Conservation (phyloP, 2,329 filamentous ascomycete genomes). For the Clonostachys solani region DNA sequence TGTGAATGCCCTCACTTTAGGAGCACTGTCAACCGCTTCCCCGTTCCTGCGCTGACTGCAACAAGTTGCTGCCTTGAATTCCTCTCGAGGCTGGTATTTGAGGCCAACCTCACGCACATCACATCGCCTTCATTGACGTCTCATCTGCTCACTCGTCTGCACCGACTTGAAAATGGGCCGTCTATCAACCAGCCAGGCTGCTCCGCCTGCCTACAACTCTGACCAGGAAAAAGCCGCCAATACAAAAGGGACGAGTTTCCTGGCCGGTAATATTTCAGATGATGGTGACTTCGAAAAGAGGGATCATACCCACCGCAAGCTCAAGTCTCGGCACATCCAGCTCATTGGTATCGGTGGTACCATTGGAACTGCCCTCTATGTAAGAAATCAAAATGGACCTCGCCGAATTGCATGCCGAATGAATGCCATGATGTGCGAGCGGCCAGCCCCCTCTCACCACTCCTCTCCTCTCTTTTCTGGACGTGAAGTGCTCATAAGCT, state of each 20-base stretch:
- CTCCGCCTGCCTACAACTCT: conserved; percentile 1
- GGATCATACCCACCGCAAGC: conserved; percentile 39
- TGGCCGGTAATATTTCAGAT: neutral
- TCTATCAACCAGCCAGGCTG: too few relatives aligned
- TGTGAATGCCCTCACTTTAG: too few relatives aligned
- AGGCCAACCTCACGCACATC: too few relatives aligned
- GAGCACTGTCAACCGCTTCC: neutral
- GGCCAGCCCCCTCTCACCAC: neutral
- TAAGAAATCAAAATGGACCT: conserved; percentile 17
- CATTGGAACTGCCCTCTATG: conserved; percentile 58
- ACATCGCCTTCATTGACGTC: too few relatives aligned
- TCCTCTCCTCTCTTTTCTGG: neutral
- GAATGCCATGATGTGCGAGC: too few relatives aligned
- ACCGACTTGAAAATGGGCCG: too few relatives aligned
- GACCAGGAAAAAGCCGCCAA: conserved; percentile 5
- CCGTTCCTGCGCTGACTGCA: too few relatives aligned
- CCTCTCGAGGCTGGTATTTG: too few relatives aligned
- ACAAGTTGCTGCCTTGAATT: too few relatives aligned
- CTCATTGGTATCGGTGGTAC: conserved; percentile 61
- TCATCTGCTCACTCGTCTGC: too few relatives aligned
- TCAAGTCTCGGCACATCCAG: conserved; percentile 54
- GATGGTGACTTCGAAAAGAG: neutral
- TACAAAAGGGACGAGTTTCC: neutral
- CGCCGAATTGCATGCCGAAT: too few relatives aligned
- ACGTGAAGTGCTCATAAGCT: conserved; percentile 8